Conservation (phyloP, 2,329 filamentous ascomycete species). For the Fusarium albidum region DNA sequence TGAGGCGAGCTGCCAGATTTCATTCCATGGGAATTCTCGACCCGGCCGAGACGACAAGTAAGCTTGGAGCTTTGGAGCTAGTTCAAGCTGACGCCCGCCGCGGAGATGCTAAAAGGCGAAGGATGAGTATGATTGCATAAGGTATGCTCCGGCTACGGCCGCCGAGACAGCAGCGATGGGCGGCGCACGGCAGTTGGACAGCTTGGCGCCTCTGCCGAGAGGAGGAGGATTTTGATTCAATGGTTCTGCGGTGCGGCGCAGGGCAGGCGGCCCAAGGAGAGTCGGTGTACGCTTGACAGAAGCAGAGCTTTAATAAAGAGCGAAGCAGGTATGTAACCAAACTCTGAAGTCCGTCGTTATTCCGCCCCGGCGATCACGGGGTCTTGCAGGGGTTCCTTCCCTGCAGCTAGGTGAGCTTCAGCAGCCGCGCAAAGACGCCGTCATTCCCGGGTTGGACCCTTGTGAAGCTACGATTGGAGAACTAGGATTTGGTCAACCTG, state of each 20-base stretch:
- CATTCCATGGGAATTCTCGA: constrained; percentile 27
- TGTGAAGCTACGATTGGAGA: background rate
- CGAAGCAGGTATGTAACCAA: constrained; percentile 1
- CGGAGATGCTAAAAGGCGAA: background rate
- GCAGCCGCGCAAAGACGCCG: constrained; percentile 12
- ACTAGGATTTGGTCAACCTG: constrained; percentile 25
- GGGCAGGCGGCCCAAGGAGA: constrained; percentile 14
- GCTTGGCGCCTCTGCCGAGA: constrained; percentile 18
- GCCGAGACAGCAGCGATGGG: background rate
- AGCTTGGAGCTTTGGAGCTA: background rate
- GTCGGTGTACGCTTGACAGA: constrained; percentile 6
- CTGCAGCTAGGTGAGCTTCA: constrained; percentile 1
- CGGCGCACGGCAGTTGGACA: constrained; percentile 25
- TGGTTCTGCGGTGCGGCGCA: constrained; percentile 7
- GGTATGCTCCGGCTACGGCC: background rate
- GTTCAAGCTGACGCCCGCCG: constrained; percentile 12
- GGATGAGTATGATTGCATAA: constrained; percentile 9
- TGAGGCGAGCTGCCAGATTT: background rate
- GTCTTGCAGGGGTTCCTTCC: constrained; percentile 15
- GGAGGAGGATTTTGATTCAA: constrained; percentile 10
- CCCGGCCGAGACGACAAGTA: constrained; percentile 1
- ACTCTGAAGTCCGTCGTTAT: background rate
- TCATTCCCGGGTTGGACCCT: constrained; percentile 7
- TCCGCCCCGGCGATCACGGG: no score
- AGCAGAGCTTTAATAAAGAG: constrained; percentile 9